phyloP scores from a whole-genome alignment of 768 basidiomycete species.

The Aureoboletus auriporus region DNA sequence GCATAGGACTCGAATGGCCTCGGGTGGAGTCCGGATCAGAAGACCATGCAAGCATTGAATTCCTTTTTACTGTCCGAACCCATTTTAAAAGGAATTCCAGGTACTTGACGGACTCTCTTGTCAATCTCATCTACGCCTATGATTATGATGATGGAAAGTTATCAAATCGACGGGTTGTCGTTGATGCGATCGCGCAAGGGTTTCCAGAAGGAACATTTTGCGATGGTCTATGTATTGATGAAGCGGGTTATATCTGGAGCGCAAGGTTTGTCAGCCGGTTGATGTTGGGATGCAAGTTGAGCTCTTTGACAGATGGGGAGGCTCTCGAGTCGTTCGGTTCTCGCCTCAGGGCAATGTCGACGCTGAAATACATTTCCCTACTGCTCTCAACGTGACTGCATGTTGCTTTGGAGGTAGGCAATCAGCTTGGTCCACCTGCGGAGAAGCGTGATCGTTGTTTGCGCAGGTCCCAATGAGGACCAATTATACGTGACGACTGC shows the following conservation, averaged over 20 bases:
- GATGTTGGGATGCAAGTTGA: not conserved
- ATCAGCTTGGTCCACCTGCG: conserved; percentile 3
- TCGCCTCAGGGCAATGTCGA: conserved; percentile 51
- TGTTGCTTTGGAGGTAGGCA: conserved; percentile 56
- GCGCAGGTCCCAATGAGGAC: conserved; percentile 54
- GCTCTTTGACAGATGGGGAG: conserved; percentile 51
- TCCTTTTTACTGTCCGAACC: conserved; percentile 4
- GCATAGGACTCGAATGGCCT: conserved; percentile 19
- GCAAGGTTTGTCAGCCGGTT: conserved; percentile 39
- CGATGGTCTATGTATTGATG: conserved; percentile 66
- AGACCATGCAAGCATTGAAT: conserved; percentile 15
- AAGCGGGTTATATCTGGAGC: conserved; percentile 62
- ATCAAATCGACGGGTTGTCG: conserved; percentile 51
- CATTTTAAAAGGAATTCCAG: conserved; percentile 30
- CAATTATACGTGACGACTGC: conserved; percentile 53
- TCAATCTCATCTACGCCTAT: conserved; percentile 65
- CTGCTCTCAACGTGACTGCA: conserved; percentile 59
- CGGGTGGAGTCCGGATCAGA: conserved; percentile 20
- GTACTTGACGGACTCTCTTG: conserved; percentile 67
- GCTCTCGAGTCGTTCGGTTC: conserved; percentile 55
- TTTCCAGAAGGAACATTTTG: conserved; percentile 48
- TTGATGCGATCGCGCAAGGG: conserved; percentile 54
- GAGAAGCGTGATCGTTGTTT: not conserved
- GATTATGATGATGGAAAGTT: conserved; percentile 47
- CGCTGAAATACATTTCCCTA: conserved; percentile 55